Conservation (phyloP, 805 yeast genomes). For the Hanseniaspora lindneri region DNA sequence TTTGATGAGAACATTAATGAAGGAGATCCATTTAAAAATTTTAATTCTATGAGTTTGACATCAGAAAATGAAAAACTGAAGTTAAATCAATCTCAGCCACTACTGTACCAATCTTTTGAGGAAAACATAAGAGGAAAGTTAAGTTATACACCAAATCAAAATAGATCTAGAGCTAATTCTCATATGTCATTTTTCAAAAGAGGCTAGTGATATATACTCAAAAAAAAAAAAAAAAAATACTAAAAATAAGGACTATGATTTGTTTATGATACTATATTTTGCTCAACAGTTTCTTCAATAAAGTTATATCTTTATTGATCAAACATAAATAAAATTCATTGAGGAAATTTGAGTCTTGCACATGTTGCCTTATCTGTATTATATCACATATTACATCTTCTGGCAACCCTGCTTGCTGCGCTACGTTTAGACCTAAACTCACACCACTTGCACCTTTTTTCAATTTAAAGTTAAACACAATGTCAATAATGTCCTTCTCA, state of each 20-base stretch:
- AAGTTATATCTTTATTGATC: constrained; percentile 4
- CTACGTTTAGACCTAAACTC: constrained; percentile 80
- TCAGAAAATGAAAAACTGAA: constrained; percentile 47
- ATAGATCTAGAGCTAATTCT: constrained; percentile 32
- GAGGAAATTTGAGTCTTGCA: neutral
- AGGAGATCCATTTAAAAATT: constrained; percentile 70
- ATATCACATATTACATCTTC: constrained; percentile 31
- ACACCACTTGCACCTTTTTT: constrained; percentile 42
- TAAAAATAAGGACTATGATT: neutral
- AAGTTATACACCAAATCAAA: constrained; percentile 32
- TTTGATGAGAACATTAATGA: constrained; percentile 31
- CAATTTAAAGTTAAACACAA: constrained; percentile 44
- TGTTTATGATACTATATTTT: neutral
- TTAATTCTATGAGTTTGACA: constrained; percentile 75
- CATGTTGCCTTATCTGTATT: neutral
- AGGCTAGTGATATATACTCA: no score
- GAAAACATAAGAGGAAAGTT: constrained; percentile 30
- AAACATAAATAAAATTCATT: neutral
- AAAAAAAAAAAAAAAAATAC: no score
- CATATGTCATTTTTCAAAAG: constrained; percentile 26
- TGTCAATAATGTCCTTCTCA: constrained; percentile 30
- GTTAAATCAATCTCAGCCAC: constrained; percentile 31
- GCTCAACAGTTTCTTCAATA: constrained; percentile 4
- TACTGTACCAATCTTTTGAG: constrained; percentile 32
- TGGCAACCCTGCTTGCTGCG: constrained; percentile 58